phyloP scores from a whole-genome alignment of 202 grass and related monocot species.

The Saccharum hybrid region DNA sequence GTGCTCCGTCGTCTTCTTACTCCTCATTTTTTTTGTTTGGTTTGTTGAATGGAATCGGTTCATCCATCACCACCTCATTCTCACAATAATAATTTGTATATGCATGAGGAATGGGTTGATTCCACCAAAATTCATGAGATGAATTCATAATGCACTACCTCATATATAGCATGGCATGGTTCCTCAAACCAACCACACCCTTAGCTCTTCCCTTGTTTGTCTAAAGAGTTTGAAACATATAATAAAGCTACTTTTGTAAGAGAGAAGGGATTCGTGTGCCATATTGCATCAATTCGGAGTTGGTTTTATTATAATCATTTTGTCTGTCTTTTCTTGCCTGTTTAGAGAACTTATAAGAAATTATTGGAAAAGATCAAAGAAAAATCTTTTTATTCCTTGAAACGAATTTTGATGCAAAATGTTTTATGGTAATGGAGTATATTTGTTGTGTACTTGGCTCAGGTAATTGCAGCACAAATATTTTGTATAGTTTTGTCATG shows the following conservation, averaged over 20 bases:
- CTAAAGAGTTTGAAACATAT: conserved; percentile 17
- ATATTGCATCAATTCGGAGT: neutral
- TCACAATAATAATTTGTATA: too few relatives aligned
- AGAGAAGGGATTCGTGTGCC: neutral
- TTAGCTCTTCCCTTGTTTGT: neutral
- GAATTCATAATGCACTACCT: neutral
- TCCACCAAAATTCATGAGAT: neutral
- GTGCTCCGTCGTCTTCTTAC: too few relatives aligned
- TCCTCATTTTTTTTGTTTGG: too few relatives aligned
- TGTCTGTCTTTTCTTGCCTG: neutral
- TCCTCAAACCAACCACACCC: too few relatives aligned
- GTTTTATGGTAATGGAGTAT: neutral
- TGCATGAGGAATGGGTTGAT: neutral
- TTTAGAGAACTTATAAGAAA: conserved; percentile 22
- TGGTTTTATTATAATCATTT: neutral
- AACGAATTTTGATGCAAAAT: conserved; percentile 23
- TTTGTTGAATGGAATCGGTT: too few relatives aligned
- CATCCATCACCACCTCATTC: too few relatives aligned
- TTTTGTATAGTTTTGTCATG: conserved; percentile 1
- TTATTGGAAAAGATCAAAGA: neutral
- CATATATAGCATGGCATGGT: too few relatives aligned
- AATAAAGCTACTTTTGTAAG: neutral
- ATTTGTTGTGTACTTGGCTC: conserved; percentile 9
- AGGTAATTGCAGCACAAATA: neutral
- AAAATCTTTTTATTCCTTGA: neutral